Evolutionary conservation across 305 asterid genomes (phyloP).

Genomic region (Solanum hybrid): DNA sequence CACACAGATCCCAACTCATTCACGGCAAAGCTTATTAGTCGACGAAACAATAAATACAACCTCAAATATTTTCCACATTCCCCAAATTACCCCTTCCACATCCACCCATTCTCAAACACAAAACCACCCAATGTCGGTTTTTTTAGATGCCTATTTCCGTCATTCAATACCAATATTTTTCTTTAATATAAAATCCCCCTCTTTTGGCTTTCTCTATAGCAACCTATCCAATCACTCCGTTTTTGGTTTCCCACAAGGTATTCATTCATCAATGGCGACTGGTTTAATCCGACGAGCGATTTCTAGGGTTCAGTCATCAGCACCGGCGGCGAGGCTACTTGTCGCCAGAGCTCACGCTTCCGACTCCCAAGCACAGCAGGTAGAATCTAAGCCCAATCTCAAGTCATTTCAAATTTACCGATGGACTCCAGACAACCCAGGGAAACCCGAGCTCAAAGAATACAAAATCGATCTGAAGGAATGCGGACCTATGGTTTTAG

Average conservation of each 20-base stretch:
- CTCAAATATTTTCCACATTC: background rate
- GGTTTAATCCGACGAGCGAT: conserved; percentile 32
- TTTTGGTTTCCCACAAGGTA: background rate
- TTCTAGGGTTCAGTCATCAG: conserved; percentile 11
- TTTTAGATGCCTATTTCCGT: background rate
- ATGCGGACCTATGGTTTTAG: conserved; percentile 82
- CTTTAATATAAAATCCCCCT: background rate
- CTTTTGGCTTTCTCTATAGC: background rate
- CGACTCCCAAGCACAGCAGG: conserved; percentile 25
- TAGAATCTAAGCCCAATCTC: conserved; percentile 43
- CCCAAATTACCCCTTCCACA: background rate
- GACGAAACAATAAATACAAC: background rate
- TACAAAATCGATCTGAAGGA: conserved; percentile 16
- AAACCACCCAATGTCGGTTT: background rate
- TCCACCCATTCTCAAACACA: background rate
- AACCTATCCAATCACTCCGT: background rate
- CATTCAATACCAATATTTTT: background rate
- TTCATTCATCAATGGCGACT: conserved; percentile 23
- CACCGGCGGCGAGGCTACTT: conserved; percentile 15
- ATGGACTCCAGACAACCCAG: background rate
- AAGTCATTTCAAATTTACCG: background rate
- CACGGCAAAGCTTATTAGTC: conserved; percentile 11
- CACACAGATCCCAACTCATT: conserved; percentile 5
- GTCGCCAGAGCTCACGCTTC: conserved; percentile 40
- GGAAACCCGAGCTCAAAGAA: background rate